A percentile compares a stretch with the other conserved stretches of the same genome.
These are phyloP conservation scores for Kwoniella bestiolae DNA, from an alignment of 768 basidiomycete genomes.

Conservation along the genomic window DNA sequence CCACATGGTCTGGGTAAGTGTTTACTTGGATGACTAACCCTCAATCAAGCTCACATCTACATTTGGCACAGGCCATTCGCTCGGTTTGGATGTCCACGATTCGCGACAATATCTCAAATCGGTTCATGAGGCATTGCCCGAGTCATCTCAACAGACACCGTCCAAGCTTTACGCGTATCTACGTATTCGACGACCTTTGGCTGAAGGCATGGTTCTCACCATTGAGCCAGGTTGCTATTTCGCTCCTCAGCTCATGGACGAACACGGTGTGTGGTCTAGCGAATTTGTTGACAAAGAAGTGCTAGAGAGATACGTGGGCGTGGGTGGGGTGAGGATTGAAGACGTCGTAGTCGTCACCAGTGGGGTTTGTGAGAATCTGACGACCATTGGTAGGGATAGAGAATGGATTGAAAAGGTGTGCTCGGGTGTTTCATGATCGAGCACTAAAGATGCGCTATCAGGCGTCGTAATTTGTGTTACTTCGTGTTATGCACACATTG, in stretches of 20 bases:
- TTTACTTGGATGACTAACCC: neutral
- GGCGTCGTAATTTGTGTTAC: neutral
- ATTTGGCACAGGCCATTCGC: conserved; percentile 75
- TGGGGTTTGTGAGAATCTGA: conserved; percentile 79
- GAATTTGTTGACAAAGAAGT: conserved; percentile 71
- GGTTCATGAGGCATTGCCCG: conserved; percentile 57
- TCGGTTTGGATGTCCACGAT: conserved; percentile 95
- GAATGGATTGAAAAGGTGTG: conserved; percentile 82
- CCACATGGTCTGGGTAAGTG: conserved; percentile 72
- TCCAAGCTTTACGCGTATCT: conserved; percentile 75
- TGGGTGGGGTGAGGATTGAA: conserved; percentile 93
- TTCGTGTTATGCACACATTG: neutral
- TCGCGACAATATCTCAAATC: conserved; percentile 75
- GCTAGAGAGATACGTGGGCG: conserved; percentile 71
- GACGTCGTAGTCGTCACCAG: conserved; percentile 82
- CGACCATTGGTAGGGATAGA: conserved; percentile 79
- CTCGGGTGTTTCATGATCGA: conserved; percentile 62
- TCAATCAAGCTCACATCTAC: neutral
- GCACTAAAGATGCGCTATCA: neutral
- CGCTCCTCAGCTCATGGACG: conserved; percentile 67
- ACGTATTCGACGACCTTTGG: conserved; percentile 73
- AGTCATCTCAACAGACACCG: conserved; percentile 60
- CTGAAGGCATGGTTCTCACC: conserved; percentile 84
- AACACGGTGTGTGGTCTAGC: conserved; percentile 44
- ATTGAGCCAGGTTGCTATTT: conserved; percentile 88